These are phyloP conservation scores for Carpinus fangiana DNA, from an alignment of 306 rosid genomes.

Conservation along the genomic window DNA sequence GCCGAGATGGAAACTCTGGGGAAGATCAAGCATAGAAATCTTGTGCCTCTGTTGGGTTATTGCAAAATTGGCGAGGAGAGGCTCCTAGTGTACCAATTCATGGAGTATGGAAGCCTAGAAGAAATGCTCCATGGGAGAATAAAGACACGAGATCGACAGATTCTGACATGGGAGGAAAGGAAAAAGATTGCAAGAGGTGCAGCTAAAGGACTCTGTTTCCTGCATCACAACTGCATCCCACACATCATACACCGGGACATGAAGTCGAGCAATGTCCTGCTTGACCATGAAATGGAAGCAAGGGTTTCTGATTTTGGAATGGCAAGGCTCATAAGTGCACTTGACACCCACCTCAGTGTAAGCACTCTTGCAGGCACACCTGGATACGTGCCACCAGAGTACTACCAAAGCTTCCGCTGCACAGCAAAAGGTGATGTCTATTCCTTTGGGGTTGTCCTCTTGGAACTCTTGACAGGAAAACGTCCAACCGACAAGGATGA, in stretches of 20 bases:
- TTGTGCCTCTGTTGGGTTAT: conserved; percentile 87
- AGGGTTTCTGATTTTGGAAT: conserved; percentile 95
- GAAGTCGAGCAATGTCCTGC: conserved; percentile 94
- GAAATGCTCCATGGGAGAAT: conserved; percentile 93
- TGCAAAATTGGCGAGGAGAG: conserved; percentile 97
- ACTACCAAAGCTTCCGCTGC: conserved; percentile 96
- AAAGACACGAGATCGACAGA: conserved; percentile 50
- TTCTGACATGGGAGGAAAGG: conserved; percentile 89
- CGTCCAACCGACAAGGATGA: conserved; percentile 96
- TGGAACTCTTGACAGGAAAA: conserved; percentile 81
- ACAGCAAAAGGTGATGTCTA: conserved; percentile 95
- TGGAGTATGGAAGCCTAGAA: conserved; percentile 96
- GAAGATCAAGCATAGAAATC: conserved; percentile 87
- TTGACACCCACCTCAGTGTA: conserved; percentile 91
- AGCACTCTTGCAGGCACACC: conserved; percentile 99
- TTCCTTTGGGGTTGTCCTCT: conserved; percentile 88
- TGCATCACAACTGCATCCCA: conserved; percentile 97
- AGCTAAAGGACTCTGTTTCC: conserved; percentile 90
- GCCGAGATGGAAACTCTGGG: conserved; percentile 99
- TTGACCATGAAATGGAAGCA: conserved; percentile 89
- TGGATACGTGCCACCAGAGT: conserved; percentile 96
- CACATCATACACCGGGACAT: conserved; percentile 96
- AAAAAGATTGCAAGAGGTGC: conserved; percentile 94
- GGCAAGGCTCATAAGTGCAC: conserved; percentile 98
- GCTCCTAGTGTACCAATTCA: conserved; percentile 89